Percentiles rank a stretch among this genome's conserved stretches.
phyloP scores from a whole-genome alignment of 2,329 filamentous ascomycete genomes.

The Neospermospora avenae region DNA sequence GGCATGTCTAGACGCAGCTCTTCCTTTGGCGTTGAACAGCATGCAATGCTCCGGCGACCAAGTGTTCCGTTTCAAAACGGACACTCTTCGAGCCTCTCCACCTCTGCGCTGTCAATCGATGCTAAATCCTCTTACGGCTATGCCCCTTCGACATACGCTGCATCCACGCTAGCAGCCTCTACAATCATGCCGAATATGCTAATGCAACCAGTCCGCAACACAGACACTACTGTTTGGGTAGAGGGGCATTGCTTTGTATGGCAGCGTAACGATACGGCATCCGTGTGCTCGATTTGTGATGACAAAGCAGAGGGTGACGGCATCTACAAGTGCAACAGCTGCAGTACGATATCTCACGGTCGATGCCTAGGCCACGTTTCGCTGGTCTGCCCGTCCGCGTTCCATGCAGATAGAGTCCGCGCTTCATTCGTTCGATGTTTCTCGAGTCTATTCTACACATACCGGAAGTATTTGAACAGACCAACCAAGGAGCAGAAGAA shows the following conservation, averaged over 20 bases:
- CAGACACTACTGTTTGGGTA: conserved; percentile 77
- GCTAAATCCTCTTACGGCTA: conserved; percentile 55
- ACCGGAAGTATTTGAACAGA: conserved; percentile 59
- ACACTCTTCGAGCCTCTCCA: conserved; percentile 64
- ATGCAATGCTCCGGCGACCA: conserved; percentile 63
- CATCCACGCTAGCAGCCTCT: conserved; percentile 80
- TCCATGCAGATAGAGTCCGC: conserved; percentile 58
- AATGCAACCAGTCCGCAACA: conserved; percentile 74
- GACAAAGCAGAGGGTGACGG: conserved; percentile 66
- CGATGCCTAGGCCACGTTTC: conserved; percentile 61
- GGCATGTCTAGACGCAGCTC: conserved; percentile 77
- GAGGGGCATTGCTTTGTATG: conserved; percentile 80
- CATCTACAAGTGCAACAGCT: conserved; percentile 70
- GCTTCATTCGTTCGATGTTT: conserved; percentile 63
- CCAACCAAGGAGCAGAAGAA: conserved; percentile 59
- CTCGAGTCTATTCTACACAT: conserved; percentile 64
- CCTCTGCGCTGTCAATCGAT: conserved; percentile 50
- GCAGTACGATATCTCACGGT: conserved; percentile 54
- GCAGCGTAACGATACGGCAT: conserved; percentile 54
- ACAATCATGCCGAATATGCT: conserved; percentile 85
- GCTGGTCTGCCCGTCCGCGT: conserved; percentile 61
- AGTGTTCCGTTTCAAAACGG: conserved; percentile 71
- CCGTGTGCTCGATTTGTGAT: conserved; percentile 70
- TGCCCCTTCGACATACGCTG: conserved; percentile 78
- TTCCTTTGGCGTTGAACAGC: conserved; percentile 80